Evolutionary conservation across 176 grass and related monocot species (phyloP).

Genomic region (Leersia perrieri): DNA sequence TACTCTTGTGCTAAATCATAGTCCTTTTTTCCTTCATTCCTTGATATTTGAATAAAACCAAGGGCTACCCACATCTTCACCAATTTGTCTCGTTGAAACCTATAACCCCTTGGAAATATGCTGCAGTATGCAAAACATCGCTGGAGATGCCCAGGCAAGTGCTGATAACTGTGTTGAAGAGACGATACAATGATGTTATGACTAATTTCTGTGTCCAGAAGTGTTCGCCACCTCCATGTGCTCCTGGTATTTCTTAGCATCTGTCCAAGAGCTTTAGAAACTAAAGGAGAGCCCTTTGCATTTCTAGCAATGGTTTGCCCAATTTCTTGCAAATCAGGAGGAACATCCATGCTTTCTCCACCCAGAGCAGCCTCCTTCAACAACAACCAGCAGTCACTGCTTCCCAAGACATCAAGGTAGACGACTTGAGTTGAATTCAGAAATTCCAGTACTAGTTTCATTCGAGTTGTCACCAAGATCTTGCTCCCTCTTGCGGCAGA

Average conservation of each 20-base stretch:
- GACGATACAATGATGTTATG: slow-evolving; percentile 36
- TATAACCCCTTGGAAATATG: slow-evolving; percentile 52
- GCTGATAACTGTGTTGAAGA: slow-evolving; percentile 48
- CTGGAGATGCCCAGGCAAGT: slow-evolving; percentile 49
- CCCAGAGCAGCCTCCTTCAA: slow-evolving; percentile 36
- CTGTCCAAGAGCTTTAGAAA: slow-evolving; percentile 39
- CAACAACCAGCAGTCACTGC: slow-evolving; percentile 30
- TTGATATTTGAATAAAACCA: slow-evolving; percentile 30
- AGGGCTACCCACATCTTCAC: slow-evolving; percentile 50
- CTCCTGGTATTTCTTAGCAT: slow-evolving; percentile 39
- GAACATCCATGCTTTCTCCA: not conserved
- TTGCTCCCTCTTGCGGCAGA: slow-evolving; percentile 28
- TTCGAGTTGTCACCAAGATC: slow-evolving; percentile 54
- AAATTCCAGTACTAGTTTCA: slow-evolving; percentile 32
- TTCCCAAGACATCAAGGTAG: slow-evolving; percentile 24
- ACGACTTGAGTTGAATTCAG: slow-evolving; percentile 4
- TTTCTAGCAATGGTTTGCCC: slow-evolving; percentile 24
- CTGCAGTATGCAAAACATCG: slow-evolving; percentile 65
- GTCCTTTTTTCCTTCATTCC: not conserved
- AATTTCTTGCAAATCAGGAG: slow-evolving; percentile 32
- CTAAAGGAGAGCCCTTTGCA: slow-evolving; percentile 48
- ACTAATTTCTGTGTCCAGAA: slow-evolving; percentile 35
- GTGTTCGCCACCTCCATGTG: slow-evolving; percentile 32
- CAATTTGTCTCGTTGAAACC: slow-evolving; percentile 36
- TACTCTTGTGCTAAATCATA: slow-evolving; percentile 44